A percentile compares a stretch with the other conserved stretches of the same genome.
Conservation (phyloP, 2,329 filamentous ascomycete species). For the Apiospora rasikravindrae region DNA sequence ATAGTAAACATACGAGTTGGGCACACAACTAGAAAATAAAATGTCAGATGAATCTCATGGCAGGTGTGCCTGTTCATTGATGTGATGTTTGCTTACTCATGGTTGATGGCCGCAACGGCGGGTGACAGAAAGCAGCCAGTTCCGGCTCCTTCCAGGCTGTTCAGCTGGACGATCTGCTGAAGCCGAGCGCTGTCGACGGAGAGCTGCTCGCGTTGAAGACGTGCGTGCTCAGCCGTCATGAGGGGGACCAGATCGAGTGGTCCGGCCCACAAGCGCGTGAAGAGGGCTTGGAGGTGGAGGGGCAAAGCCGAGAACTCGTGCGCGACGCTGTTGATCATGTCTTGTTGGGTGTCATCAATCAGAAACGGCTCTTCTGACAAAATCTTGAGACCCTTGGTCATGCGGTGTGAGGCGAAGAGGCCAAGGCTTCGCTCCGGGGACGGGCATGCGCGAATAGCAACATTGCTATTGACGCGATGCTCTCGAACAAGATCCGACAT, state of each 20-base stretch:
- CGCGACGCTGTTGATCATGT: neutral
- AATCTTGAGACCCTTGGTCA: neutral
- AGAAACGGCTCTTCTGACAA: neutral
- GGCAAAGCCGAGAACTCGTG: neutral
- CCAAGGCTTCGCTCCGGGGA: neutral
- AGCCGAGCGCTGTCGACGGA: neutral
- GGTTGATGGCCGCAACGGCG: neutral
- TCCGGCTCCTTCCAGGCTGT: neutral
- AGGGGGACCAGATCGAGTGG: neutral
- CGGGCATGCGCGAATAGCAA: neutral
- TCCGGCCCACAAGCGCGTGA: neutral
- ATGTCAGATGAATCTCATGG: neutral
- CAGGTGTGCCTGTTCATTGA: neutral
- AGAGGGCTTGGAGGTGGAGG: accelerated
- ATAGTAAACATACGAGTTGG: neutral
- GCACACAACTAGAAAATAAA: neutral
- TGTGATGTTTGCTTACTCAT: neutral
- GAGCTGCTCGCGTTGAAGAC: too few relatives aligned
- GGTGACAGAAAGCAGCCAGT: neutral
- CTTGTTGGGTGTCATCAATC: neutral
- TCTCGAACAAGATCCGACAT: neutral
- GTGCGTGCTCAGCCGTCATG: neutral
- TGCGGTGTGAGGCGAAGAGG: neutral
- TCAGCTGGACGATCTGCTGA: neutral
- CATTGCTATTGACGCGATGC: neutral